Evolutionary conservation across 2,329 filamentous ascomycete species (phyloP), one percentile per base, ranked within the genome.

Genomic region (Ceratocystiopsis brevicomis): DNA sequence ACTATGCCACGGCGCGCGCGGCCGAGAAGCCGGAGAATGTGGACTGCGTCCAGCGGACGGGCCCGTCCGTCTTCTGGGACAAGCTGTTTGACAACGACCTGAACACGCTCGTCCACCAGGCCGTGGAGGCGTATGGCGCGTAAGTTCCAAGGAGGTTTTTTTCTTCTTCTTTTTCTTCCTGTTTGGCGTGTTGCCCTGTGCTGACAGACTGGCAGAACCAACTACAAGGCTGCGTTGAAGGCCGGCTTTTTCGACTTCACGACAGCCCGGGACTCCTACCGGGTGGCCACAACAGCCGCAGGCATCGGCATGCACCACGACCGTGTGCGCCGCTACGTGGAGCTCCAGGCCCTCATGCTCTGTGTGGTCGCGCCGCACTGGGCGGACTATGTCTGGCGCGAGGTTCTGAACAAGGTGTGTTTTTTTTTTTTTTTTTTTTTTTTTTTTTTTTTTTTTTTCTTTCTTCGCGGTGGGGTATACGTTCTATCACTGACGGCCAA

Each of bases 11-110:
- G 25, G 25, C 25, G 25, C 25, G 25, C 6, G 25, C 84, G 3
- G 77, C 75, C 37, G 84, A 93, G 58, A 90, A 98, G 58, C 87
- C 87, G 34, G 98, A 98, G 75, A 88, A 88, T 42, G 88, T 94
- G 67, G 86, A 95, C 58, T 95, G 87, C 65, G 90, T 95, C 5
- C 25, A 30, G 55, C 78, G 88, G 41, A 76, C 75, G n/a, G 85
- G 83, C 41, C 68, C 77, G 52, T 73, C 76, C 49, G 78, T 81
- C 57, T 66, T 73, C 44, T 85, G 94, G 65, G 90, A 98, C 57
- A 73, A 77, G 45, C 68, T 96, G 39, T 96, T 98, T 57, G 74
- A 84, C 55, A 96, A 98, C 58, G 88, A 98, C 62, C 73, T 98
- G 66, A 90, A 93, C 58, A 67, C 71, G 6, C 66, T 93, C 11